phyloP scores from a whole-genome alignment of 805 yeast species.

The Saturnispora mendoncae region DNA sequence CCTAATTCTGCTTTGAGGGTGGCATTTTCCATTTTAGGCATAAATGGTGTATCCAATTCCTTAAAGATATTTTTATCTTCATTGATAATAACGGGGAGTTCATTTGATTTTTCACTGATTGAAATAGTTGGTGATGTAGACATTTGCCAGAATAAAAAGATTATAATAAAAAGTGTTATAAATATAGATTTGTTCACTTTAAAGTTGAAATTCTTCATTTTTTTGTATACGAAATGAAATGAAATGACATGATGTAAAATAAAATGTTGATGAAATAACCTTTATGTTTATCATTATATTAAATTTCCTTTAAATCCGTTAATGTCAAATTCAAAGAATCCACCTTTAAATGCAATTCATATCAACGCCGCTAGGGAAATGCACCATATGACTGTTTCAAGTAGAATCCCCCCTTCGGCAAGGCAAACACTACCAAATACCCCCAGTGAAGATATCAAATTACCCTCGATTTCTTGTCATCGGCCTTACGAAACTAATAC shows the following conservation, averaged over 20 bases:
- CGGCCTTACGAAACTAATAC: no score
- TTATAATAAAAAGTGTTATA: neutral
- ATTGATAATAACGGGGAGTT: neutral
- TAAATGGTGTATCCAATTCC: constrained; percentile 36
- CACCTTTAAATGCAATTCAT: constrained; percentile 41
- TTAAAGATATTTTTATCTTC: neutral
- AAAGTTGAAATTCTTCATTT: neutral
- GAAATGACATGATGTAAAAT: neutral
- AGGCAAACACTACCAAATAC: neutral
- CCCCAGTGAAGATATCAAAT: no score
- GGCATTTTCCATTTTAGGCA: constrained; percentile 92
- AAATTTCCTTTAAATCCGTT: no score
- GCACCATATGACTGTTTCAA: constrained; percentile 40
- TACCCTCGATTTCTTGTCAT: no score
- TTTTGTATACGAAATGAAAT: neutral
- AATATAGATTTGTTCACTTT: neutral
- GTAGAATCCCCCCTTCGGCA: constrained; percentile 4
- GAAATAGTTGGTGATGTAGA: neutral
- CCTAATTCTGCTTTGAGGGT: constrained; percentile 66
- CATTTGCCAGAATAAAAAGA: constrained; percentile 5
- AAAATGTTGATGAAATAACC: no score
- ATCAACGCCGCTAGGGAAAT: constrained; percentile 56
- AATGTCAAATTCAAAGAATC: neutral
- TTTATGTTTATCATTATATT: no score
- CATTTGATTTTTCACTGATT: neutral